Percentiles rank a stretch among this genome's conserved stretches.
Conservation (phyloP, 2,329 filamentous ascomycete genomes). For the Gnomoniopsis smithogilvyi region DNA sequence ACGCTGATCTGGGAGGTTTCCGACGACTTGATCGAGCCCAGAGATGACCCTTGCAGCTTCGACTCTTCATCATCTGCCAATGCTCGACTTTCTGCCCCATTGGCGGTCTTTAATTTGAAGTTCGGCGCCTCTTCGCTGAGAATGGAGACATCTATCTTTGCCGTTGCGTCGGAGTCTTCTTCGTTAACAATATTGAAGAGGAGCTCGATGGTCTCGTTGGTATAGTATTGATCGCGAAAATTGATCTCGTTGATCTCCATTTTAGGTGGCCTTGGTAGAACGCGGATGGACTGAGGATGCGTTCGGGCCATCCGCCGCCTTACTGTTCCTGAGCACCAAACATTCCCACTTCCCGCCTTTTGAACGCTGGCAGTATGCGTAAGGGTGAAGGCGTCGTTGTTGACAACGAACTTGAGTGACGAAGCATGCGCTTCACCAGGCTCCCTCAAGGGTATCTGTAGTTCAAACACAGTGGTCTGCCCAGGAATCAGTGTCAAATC, state of each 20-base stretch:
- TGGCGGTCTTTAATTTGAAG: slow-evolving; percentile 39
- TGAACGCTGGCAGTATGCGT: slow-evolving; percentile 59
- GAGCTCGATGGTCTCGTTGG: slow-evolving; percentile 71
- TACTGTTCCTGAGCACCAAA: slow-evolving; percentile 48
- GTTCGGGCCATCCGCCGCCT: slow-evolving; percentile 46
- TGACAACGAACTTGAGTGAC: slow-evolving; percentile 61
- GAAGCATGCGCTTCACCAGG: slow-evolving; percentile 71
- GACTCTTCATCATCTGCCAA: slow-evolving; percentile 29
- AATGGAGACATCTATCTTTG: slow-evolving; percentile 66
- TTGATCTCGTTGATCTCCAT: slow-evolving; percentile 69
- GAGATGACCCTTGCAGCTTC: slow-evolving; percentile 36
- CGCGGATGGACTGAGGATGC: slow-evolving; percentile 58
- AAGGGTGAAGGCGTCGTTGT: slow-evolving; percentile 63
- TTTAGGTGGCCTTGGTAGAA: slow-evolving; percentile 89
- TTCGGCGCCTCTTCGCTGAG: slow-evolving; percentile 54
- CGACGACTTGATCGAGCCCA: slow-evolving; percentile 47
- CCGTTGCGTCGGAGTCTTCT: slow-evolving; percentile 75
- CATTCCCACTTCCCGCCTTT: slow-evolving; percentile 36
- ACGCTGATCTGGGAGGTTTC: slow-evolving; percentile 43
- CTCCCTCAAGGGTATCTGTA: slow-evolving; percentile 74
- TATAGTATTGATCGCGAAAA: slow-evolving; percentile 72
- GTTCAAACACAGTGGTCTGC: slow-evolving; percentile 66
- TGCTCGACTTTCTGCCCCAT: slow-evolving; percentile 31
- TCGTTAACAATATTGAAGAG: slow-evolving; percentile 72
- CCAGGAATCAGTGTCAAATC: slow-evolving; percentile 66